Evolutionary conservation across 1,284 basidiomycete genomes (phyloP).

Genomic region (Stygiomarasmius scandens): DNA sequence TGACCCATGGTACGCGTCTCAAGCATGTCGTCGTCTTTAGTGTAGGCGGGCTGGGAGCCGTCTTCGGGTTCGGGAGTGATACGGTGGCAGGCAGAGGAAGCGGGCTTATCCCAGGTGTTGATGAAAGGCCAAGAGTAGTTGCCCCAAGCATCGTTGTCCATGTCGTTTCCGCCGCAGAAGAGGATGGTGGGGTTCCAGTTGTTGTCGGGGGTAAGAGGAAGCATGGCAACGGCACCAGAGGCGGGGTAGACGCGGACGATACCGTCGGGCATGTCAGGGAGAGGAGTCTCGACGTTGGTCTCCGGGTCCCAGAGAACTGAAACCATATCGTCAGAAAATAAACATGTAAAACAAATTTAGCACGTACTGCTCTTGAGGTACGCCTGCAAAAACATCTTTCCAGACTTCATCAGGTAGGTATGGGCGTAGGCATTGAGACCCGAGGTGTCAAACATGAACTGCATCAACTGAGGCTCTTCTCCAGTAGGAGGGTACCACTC

Average conservation of each 20-base stretch:
- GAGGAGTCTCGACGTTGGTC: constrained; percentile 51
- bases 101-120: constrained; percentile 60
- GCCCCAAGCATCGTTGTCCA: constrained; percentile 61
- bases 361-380: constrained; percentile 74
- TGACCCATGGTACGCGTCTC: constrained; percentile 42
- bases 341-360: not conserved
- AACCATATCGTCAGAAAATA: constrained; percentile 6
- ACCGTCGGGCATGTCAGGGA: constrained; percentile 52
- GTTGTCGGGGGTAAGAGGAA: constrained; percentile 80
- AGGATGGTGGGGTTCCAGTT: constrained; percentile 77
- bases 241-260: constrained; percentile 39
- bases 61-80: constrained; percentile 13
- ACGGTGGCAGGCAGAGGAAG: constrained; percentile 59
- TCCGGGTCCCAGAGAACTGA: constrained; percentile 33
- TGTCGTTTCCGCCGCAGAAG: constrained; percentile 79
- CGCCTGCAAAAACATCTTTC: constrained; percentile 84
- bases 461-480: constrained; percentile 59
- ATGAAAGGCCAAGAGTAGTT: constrained; percentile 59
- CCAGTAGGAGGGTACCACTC: constrained; percentile 81
- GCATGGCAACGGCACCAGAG: constrained; percentile 81
- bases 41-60: constrained; percentile 29
- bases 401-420: constrained; percentile 84
- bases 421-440: constrained; percentile 91
- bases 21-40: constrained; percentile 75
- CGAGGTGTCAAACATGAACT: constrained; percentile 80